Evolutionary conservation across 73 alveolate genomes (phyloP), one percentile per base, ranked within the genome.

Genomic region (Blepharisma stoltei): DNA sequence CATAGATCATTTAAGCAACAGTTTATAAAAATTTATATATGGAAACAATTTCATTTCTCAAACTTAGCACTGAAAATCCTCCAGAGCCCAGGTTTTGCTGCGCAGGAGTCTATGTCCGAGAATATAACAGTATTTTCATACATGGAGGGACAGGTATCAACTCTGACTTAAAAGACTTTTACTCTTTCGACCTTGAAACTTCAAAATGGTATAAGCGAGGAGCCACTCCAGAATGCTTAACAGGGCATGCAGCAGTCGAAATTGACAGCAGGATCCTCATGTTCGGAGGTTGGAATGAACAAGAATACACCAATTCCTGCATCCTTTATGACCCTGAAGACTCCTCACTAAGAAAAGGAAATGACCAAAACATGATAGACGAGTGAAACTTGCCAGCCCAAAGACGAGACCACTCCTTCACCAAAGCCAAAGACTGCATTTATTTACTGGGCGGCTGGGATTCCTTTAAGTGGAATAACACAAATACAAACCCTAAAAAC

Each of bases 221-320:
- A 1, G 18, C 73, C 11, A 8, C 18, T 20, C 18, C 37, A 20
- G 14, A 8, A 14, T 14, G 73, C 23, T 5, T 60, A 60, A 38
- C 23, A 8, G 73, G 73, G n/a, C 73, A 60, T 38, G 11, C 73
- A 18, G 37, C 73, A 60, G 73, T 60, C 46, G 73, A 60, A 25
- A 60, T 60, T 9, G 73, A 60, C 14, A 38, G 73, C 38, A 14
- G 73, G 11, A 60, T 60, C 46, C 18, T 60, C 48, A 60, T 25
- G 14, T 60, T 60, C 5, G 73, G 73, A 60, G 73, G 73, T 2
- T 60, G 73, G 73, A 60, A 25, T 38, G 73, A 25, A 60, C 14
- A n/a, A 20, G 73, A 60, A 14, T 60, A 60, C 46, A 20, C 4
- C 14, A 25, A 60, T 25, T 25, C 37, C 37, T 8, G 37, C 11